phyloP scores from a whole-genome alignment of 176 grass and related monocot species.

The Carex scoparia region DNA sequence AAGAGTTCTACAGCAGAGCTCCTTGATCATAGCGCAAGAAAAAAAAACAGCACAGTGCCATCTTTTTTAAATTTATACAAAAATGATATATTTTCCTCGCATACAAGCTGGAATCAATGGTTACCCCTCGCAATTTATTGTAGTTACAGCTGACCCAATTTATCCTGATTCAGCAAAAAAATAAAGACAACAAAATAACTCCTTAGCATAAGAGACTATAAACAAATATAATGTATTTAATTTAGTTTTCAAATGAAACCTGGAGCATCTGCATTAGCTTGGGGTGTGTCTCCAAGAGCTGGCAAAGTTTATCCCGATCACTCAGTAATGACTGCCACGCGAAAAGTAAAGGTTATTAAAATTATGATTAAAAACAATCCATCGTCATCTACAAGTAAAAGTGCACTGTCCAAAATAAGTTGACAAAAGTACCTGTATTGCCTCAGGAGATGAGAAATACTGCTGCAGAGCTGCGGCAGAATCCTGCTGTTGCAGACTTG shows the following conservation, averaged over 20 bases:
- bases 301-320: slow-evolving; percentile 84
- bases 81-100: neutral
- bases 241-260: slow-evolving; percentile 40
- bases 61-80: neutral
- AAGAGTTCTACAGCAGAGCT: slow-evolving; percentile 7
- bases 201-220: neutral
- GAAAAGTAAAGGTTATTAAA: neutral
- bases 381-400: neutral
- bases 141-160: slow-evolving; percentile 46
- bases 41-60: neutral
- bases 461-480: slow-evolving; percentile 50
- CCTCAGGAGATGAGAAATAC: slow-evolving; percentile 86
- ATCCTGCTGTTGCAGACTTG: slow-evolving; percentile 51
- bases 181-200: neutral
- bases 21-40: neutral
- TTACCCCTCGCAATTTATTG: neutral
- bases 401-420: neutral
- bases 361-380: neutral
- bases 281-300: slow-evolving; percentile 82
- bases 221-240: neutral
- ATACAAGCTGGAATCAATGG: neutral
- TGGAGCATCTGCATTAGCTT: slow-evolving; percentile 99
- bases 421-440: slow-evolving; percentile 65
- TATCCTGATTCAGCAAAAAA: slow-evolving; percentile 40
- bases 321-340: slow-evolving; percentile 56